Evolutionary conservation across 208 protist species (phyloP).

Genomic region (Leishmania tarentolae): DNA sequence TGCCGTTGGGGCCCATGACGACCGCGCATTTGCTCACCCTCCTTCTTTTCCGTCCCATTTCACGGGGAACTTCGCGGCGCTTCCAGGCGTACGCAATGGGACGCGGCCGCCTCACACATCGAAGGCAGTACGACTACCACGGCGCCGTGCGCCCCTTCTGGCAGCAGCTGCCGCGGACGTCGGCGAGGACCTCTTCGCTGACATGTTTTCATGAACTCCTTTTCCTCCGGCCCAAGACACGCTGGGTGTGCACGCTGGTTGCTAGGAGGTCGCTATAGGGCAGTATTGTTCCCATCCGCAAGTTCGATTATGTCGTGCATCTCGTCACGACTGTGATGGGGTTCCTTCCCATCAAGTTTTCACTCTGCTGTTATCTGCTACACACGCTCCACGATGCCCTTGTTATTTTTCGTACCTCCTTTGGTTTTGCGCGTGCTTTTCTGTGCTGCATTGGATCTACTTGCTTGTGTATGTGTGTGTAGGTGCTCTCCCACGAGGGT

Average conservation of each 20-base stretch:
- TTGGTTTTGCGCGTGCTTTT: not conserved
- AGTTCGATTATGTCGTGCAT: not conserved
- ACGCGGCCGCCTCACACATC: not conserved
- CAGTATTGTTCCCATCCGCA: not conserved
- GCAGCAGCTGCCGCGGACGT: conserved; percentile 18
- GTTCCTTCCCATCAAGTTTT: not conserved
- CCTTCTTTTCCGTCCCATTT: not conserved
- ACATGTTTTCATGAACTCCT: conserved; percentile 53
- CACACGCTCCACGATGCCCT: not conserved
- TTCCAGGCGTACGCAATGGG: not conserved
- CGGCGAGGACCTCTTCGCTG: conserved; percentile 69
- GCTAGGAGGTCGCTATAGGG: not conserved
- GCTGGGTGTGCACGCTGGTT: not conserved
- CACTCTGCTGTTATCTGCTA: conserved; percentile 1
- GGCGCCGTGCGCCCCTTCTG: conserved; percentile 27
- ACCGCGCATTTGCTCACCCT: not conserved
- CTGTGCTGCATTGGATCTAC: not conserved
- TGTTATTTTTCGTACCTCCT: conserved; percentile 17
- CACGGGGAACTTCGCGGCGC: conserved; percentile 8
- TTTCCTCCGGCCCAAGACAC: not conserved
- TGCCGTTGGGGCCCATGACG: not conserved
- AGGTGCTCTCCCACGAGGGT: not conserved
- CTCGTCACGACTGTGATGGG: not conserved
- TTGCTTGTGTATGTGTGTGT: not conserved
- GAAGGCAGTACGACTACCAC: not conserved